Evolutionary conservation across 169 alveolate species (phyloP), one percentile per base, ranked within the genome.

Genomic region (Plasmodium gonderi): DNA sequence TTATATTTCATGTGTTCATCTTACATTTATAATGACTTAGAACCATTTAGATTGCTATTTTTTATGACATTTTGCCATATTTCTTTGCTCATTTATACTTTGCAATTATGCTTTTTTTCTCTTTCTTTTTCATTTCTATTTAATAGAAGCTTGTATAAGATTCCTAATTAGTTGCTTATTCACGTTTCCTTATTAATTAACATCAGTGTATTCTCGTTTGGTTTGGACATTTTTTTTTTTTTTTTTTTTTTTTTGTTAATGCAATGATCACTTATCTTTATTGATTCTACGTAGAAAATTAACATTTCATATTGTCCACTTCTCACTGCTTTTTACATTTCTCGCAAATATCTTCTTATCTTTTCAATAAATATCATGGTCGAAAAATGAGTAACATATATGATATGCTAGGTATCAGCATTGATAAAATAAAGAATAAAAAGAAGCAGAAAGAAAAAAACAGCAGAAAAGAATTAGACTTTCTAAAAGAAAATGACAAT

Each of bases 371-470:
- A 51, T 1, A 17, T 75, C 6, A 29, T 49, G 23, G 47, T n/a
- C 68, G 44, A 85, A n/a, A 85, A 85, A 85, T 85, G 92, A 85
- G 92, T 85, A 75, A 85, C 29, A 85, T 85, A 54, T 85, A 85
- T 85, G 92, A 85, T 45, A 85, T 85, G 92, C 92, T 85, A 49
- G 92, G 92, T 85, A 85, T 85, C 54, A 85, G 45, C 47, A 54
- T 85, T 20, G 92, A 85, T 12, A 85, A 75, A 47, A 85, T 85
- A 74, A 85, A 85, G 87, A 76, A 42, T 64, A 85, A 85, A 51
- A 85, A 85, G 47, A 85, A 85, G 51, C 80, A 85, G 79, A 85
- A 85, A 78, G 92, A 85, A 45, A 85, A 85, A 78, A 85, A 74
- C 36, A 85, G 92, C 79, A 85, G 68, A 76, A 76, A 85, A 47